Percentiles rank a stretch among this genome's conserved stretches.
Conservation (phyloP, 2,329 filamentous ascomycete genomes). For the Onygenales sp. region DNA sequence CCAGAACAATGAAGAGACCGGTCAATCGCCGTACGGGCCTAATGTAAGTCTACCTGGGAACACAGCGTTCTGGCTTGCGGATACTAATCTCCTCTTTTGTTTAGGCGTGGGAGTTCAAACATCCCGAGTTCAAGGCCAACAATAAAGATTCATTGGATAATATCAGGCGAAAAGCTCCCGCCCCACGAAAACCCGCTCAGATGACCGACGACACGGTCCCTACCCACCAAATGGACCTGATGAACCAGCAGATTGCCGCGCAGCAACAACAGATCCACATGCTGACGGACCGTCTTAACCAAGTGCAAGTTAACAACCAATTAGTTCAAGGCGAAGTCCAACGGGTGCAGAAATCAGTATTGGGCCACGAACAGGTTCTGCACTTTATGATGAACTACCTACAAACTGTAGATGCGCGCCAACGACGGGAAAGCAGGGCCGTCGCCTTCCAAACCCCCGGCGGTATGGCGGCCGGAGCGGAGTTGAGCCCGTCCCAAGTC, state of each 20-base stretch:
- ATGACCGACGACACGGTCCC: constrained; percentile 66
- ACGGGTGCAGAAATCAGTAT: constrained; percentile 58
- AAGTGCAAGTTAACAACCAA: constrained; percentile 59
- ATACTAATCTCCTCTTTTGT: background rate
- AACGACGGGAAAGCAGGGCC: constrained; percentile 50
- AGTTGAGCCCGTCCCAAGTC: constrained; percentile 37
- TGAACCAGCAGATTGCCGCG: constrained; percentile 79
- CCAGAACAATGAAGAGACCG: constrained; percentile 78
- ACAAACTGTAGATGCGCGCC: constrained; percentile 54
- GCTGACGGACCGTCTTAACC: constrained; percentile 73
- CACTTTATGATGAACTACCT: constrained; percentile 61
- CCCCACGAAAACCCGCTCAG: constrained; percentile 64
- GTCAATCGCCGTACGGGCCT: constrained; percentile 69
- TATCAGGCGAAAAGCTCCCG: constrained; percentile 88
- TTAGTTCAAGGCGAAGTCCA: constrained; percentile 56
- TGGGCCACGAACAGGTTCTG: constrained; percentile 63
- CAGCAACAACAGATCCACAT: constrained; percentile 88
- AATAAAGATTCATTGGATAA: constrained; percentile 96
- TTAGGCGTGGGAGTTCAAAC: constrained; percentile 92
- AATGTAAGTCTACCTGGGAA: constrained; percentile 46
- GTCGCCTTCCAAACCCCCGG: constrained; percentile 34
- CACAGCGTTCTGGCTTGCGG: background rate
- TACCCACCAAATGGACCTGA: constrained; percentile 77
- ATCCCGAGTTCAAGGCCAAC: constrained; percentile 90
- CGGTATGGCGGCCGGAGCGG: constrained; percentile 27